These are phyloP conservation scores for Penicillium pancosmium DNA, from an alignment of 495 filamentous ascomycete genomes.

Conservation along the genomic window DNA sequence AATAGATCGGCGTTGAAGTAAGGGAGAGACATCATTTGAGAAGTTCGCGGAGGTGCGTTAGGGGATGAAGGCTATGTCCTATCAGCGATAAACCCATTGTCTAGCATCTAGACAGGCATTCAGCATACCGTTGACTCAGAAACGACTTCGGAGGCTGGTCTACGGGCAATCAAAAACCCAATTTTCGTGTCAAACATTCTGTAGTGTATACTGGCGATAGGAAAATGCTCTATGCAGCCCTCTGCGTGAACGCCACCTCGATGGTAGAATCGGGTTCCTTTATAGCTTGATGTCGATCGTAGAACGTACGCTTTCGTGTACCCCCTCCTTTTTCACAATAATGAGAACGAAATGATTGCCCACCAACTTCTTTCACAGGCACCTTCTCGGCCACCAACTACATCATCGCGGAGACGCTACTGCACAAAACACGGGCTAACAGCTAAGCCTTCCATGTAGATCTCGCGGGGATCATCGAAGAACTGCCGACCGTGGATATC, in stretches of 20 bases:
- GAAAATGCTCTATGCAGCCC: background rate
- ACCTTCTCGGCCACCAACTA: background rate
- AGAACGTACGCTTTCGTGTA: background rate
- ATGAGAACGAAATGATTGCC: background rate
- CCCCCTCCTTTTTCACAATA: background rate
- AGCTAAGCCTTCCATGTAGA: constrained; percentile 6
- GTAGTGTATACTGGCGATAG: background rate
- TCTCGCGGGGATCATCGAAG: constrained; percentile 7
- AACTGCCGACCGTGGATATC: constrained; percentile 11
- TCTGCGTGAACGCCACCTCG: background rate
- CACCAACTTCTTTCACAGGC: background rate
- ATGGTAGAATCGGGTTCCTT: background rate
- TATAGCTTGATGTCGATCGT: background rate
- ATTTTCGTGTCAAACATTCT: constrained; percentile 19
- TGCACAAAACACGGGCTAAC: background rate
- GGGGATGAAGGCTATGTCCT: background rate
- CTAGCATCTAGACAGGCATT: background rate
- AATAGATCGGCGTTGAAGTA: background rate
- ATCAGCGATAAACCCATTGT: background rate
- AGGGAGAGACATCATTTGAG: background rate
- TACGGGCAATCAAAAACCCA: constrained; percentile 14
- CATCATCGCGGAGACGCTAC: constrained; percentile 10
- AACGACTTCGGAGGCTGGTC: background rate
- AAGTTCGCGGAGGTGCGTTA: background rate
- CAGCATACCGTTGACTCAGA: background rate